phyloP scores from a whole-genome alignment of 2,329 filamentous ascomycete genomes.

The Mycocentrospora acerina region DNA sequence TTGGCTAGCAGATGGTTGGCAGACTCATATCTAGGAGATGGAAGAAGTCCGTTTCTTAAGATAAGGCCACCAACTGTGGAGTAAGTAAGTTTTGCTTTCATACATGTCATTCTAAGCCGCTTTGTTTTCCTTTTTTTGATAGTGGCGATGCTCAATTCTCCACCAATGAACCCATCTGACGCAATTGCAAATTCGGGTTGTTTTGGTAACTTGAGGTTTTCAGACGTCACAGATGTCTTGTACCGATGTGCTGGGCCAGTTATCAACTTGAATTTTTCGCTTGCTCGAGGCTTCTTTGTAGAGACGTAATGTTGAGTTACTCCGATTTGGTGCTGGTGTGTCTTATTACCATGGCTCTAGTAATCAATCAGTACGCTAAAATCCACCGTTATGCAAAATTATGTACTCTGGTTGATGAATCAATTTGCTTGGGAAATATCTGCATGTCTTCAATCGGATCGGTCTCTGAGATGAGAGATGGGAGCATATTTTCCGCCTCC shows the following conservation, averaged over 20 bases:
- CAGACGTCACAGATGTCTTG: background rate
- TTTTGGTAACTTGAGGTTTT: background rate
- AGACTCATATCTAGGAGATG: conserved; percentile 2
- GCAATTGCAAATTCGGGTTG: background rate
- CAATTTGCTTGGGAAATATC: background rate
- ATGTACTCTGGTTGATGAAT: background rate
- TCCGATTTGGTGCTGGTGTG: background rate
- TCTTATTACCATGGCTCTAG: background rate
- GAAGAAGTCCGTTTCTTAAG: conserved; percentile 7
- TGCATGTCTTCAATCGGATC: conserved; percentile 36
- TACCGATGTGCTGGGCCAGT: no score
- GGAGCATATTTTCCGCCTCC: conserved; percentile 8
- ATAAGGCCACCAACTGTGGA: conserved; percentile 1
- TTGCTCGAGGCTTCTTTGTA: background rate
- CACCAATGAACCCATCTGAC: conserved; percentile 16
- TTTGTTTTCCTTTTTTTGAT: background rate
- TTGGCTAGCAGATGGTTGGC: background rate
- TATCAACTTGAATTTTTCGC: background rate
- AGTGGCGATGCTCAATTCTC: conserved; percentile 7
- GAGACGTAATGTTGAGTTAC: background rate
- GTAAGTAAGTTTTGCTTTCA: background rate
- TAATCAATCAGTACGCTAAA: no score
- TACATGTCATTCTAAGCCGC: conserved; percentile 1
- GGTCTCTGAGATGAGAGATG: conserved; percentile 8
- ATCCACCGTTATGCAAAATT: background rate